Conservation (phyloP, 2,329 filamentous ascomycete species). For the Dothideomycetidae sp. region DNA sequence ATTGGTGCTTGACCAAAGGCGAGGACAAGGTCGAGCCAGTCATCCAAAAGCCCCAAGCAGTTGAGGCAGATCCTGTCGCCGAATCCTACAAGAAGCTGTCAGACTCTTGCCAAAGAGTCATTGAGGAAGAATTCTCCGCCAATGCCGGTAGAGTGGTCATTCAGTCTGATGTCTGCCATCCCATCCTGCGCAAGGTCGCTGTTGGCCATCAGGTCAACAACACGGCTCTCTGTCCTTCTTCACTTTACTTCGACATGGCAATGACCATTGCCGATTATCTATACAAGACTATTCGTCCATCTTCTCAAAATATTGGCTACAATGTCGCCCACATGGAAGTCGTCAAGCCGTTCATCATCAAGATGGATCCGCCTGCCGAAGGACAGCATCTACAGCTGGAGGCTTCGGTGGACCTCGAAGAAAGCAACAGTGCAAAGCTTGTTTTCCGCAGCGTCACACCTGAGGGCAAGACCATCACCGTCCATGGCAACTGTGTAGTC, state of each 20-base stretch:
- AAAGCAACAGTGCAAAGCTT: slow-evolving; percentile 41
- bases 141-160: slow-evolving; percentile 46
- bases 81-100: slow-evolving; percentile 40
- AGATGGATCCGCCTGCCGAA: slow-evolving; percentile 32
- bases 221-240: slow-evolving; percentile 50
- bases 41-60: slow-evolving; percentile 23
- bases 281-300: slow-evolving; percentile 48
- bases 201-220: slow-evolving; percentile 56
- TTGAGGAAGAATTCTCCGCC: slow-evolving; percentile 47
- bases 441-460: slow-evolving; percentile 44
- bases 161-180: slow-evolving; percentile 51
- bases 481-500: slow-evolving; percentile 50
- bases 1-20: slow-evolving; percentile 58
- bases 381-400: slow-evolving; percentile 48
- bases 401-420: slow-evolving; percentile 43
- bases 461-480: slow-evolving; percentile 42
- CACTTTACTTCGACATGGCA: slow-evolving; percentile 49
- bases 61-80: slow-evolving; percentile 27
- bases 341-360: slow-evolving; percentile 52
- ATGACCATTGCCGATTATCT: slow-evolving; percentile 53
- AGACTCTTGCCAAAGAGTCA: slow-evolving; percentile 50
- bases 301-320: slow-evolving; percentile 40
- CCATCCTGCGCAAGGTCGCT: slow-evolving; percentile 47
- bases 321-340: slow-evolving; percentile 57
- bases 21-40: slow-evolving; percentile 33